Conservation (phyloP, 2,329 filamentous ascomycete genomes). For the Capronia epimyces region DNA sequence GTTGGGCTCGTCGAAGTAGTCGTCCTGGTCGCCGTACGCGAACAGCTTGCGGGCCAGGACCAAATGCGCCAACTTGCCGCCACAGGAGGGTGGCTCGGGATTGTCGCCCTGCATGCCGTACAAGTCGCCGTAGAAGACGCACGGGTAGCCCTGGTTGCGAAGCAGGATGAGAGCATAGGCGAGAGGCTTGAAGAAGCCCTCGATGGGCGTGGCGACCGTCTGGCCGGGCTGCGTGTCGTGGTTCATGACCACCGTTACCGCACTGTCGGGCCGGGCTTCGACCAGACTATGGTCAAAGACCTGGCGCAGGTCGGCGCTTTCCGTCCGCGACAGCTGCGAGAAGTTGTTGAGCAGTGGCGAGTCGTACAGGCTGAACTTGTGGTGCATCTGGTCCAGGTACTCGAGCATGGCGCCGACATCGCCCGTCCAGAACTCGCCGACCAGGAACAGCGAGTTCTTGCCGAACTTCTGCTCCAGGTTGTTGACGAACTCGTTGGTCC, state of each 20-base stretch:
- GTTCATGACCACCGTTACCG: constrained; percentile 59
- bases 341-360: constrained; percentile 62
- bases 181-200: constrained; percentile 59
- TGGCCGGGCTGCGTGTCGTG: constrained; percentile 29
- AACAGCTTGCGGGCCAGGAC: constrained; percentile 55
- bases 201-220: constrained; percentile 46
- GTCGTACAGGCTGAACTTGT: constrained; percentile 58
- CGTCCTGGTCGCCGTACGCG: constrained; percentile 55
- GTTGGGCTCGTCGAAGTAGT: constrained; percentile 54
- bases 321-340: constrained; percentile 50
- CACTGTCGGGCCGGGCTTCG: constrained; percentile 44
- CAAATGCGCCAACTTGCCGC: constrained; percentile 50
- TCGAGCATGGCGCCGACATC: constrained; percentile 49
- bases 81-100: constrained; percentile 45
- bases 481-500: constrained; percentile 52
- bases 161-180: constrained; percentile 63
- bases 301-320: constrained; percentile 52
- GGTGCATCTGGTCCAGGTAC: constrained; percentile 53
- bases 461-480: constrained; percentile 47
- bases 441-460: constrained; percentile 55
- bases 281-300: constrained; percentile 57
- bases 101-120: constrained; percentile 50
- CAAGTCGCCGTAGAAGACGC: constrained; percentile 59
- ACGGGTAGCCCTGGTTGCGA: constrained; percentile 53
- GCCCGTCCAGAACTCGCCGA: constrained; percentile 51